phyloP scores from a whole-genome alignment of 2,329 filamentous ascomycete species.

The Boeremia exigua region DNA sequence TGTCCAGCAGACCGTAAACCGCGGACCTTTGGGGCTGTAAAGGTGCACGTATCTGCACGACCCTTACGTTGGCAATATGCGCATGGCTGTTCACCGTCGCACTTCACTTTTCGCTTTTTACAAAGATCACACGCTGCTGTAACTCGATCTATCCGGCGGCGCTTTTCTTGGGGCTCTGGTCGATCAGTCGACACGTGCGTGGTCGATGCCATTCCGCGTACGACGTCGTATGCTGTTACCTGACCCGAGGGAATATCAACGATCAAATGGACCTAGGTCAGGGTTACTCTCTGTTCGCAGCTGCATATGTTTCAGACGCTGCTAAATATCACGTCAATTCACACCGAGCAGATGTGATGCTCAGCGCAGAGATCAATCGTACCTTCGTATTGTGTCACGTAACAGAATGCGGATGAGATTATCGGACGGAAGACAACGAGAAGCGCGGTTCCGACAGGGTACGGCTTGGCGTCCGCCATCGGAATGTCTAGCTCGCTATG shows the following conservation, averaged over 20 bases:
- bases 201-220: not conserved
- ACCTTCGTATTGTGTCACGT: constrained; percentile 16
- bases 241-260: not conserved
- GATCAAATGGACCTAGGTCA: not conserved
- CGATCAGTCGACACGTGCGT: not conserved
- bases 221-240: not conserved
- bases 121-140: constrained; percentile 40
- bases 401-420: constrained; percentile 9
- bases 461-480: constrained; percentile 4
- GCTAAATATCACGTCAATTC: constrained; percentile 1
- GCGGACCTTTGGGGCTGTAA: constrained; percentile 49
- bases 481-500: constrained; percentile 2
- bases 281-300: not conserved
- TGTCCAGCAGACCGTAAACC: constrained; percentile 38
- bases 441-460: not conserved
- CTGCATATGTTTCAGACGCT: not conserved
- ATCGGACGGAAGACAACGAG: constrained; percentile 5
- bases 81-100: constrained; percentile 59
- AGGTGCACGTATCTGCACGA: constrained; percentile 49
- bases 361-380: not conserved
- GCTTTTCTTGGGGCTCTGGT: constrained; percentile 23
- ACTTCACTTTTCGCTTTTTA: constrained; percentile 54
- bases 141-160: constrained; percentile 36
- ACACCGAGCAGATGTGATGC: not conserved
- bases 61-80: constrained; percentile 55